Evolutionary conservation across 495 filamentous ascomycete genomes (phyloP).

Genomic region (Penicillium pancosmium): DNA sequence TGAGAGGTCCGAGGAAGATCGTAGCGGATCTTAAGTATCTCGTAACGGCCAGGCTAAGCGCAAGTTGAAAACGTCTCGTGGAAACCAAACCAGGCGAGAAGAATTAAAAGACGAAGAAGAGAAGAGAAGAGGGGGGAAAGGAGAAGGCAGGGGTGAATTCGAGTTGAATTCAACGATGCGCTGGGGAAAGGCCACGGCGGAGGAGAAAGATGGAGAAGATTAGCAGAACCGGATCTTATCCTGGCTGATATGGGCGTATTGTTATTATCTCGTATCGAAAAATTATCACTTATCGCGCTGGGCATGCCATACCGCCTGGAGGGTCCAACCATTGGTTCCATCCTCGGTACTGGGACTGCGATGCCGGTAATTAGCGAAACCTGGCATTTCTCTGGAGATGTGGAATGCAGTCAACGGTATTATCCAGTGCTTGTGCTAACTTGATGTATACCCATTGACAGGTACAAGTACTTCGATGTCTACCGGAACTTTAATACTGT

Average conservation of each 20-base stretch:
- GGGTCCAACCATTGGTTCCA: background rate
- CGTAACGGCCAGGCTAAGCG: background rate
- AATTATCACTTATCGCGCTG: slow-evolving; percentile 25
- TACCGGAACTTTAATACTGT: too few relatives aligned
- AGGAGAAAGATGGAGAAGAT: slow-evolving; percentile 17
- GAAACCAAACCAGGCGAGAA: background rate
- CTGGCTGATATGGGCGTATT: slow-evolving; percentile 17
- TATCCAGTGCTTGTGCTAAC: too few relatives aligned
- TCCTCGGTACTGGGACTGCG: too few relatives aligned
- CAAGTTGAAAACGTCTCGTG: background rate
- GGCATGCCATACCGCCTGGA: background rate
- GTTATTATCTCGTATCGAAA: slow-evolving; percentile 27
- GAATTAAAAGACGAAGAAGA: background rate
- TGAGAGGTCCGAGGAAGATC: background rate
- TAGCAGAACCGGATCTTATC: slow-evolving; percentile 20
- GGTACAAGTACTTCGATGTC: too few relatives aligned
- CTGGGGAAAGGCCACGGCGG: slow-evolving; percentile 4
- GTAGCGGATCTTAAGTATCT: background rate
- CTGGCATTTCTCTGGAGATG: background rate
- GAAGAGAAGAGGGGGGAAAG: background rate
- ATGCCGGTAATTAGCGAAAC: background rate
- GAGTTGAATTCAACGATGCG: background rate
- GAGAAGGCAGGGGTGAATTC: too few relatives aligned
- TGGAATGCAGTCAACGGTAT: background rate
- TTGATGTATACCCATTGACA: too few relatives aligned